Conservation (phyloP, 2,329 filamentous ascomycete species). For the Epichloe glyceriae region DNA sequence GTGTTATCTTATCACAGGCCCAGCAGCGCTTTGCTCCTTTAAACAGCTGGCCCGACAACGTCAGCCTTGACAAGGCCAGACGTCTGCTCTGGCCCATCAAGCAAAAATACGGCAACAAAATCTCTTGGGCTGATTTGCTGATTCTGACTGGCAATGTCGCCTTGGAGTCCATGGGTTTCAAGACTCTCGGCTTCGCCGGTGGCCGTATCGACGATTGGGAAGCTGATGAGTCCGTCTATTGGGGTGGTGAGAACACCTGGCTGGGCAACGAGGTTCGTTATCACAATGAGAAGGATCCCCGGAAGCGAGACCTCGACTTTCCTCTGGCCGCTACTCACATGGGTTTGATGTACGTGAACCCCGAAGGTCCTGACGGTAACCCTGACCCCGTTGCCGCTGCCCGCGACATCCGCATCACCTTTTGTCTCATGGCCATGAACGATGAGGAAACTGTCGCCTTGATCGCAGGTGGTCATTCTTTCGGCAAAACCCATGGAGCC, state of each 20-base stretch:
- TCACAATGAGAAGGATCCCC: conserved; percentile 33
- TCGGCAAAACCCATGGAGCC: conserved; percentile 73
- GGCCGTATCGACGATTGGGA: conserved; percentile 63
- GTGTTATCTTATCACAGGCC: conserved; percentile 24
- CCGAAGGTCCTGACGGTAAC: conserved; percentile 60
- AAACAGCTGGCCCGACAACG: conserved; percentile 72
- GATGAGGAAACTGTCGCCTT: conserved; percentile 71
- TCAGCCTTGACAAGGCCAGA: conserved; percentile 66
- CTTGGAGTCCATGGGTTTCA: conserved; percentile 63
- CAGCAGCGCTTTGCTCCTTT: conserved; percentile 72
- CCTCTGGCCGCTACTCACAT: conserved; percentile 54
- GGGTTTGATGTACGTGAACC: conserved; percentile 75
- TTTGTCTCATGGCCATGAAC: conserved; percentile 71
- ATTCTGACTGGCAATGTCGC: conserved; percentile 65
- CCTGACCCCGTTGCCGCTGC: conserved; percentile 58
- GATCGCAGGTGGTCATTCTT: conserved; percentile 66
- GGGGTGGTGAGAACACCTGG: conserved; percentile 65
- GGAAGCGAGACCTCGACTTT: conserved; percentile 51
- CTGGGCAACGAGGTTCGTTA: conserved; percentile 64
- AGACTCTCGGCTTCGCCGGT: conserved; percentile 60
- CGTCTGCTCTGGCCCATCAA: conserved; percentile 71
- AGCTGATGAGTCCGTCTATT: conserved; percentile 64
- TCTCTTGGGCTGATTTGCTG: conserved; percentile 66
- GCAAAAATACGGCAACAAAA: conserved; percentile 73
- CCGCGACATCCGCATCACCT: conserved; percentile 60